These are phyloP conservation scores for Aureobasidium sp. DNA, from an alignment of 2,329 filamentous ascomycete species.

Conservation along the genomic window DNA sequence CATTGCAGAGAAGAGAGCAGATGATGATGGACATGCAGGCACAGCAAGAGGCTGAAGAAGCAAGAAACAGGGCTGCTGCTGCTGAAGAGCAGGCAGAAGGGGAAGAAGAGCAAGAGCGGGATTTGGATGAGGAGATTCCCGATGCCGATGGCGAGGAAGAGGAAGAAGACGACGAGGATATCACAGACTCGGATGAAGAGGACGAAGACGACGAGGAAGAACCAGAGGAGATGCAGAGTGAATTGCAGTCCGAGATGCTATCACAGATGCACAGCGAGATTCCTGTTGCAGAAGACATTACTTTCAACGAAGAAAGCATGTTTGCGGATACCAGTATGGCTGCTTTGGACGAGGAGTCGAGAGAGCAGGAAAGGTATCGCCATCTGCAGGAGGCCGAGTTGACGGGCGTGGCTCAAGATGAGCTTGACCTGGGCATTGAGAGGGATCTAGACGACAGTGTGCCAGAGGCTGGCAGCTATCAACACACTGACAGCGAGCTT, in stretches of 20 bases:
- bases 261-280: slow-evolving; percentile 22
- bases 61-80: slow-evolving; percentile 29
- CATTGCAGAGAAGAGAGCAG: slow-evolving; percentile 63
- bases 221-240: slow-evolving; percentile 34
- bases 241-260: slow-evolving; percentile 41
- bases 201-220: slow-evolving; percentile 35
- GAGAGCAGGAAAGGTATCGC: slow-evolving; percentile 35
- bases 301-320: slow-evolving; percentile 43
- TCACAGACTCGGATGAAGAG: slow-evolving; percentile 62
- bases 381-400: slow-evolving; percentile 42
- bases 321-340: slow-evolving; percentile 38
- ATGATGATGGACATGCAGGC: slow-evolving; percentile 65
- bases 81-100: slow-evolving; percentile 48
- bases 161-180: slow-evolving; percentile 30
- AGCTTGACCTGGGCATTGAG: slow-evolving; percentile 36
- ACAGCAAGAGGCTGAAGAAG: slow-evolving; percentile 52
- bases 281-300: slow-evolving; percentile 47
- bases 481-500: slow-evolving; percentile 48
- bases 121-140: slow-evolving; percentile 68
- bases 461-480: slow-evolving; percentile 46
- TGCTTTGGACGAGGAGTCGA: slow-evolving; percentile 29
- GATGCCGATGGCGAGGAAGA: slow-evolving; percentile 27
- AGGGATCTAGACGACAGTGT: slow-evolving; percentile 42
- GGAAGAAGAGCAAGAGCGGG: slow-evolving; percentile 58
- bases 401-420: slow-evolving; percentile 40